A percentile compares a stretch with the other conserved stretches of the same genome.
phyloP scores from a whole-genome alignment of 176 grass and related monocot species.

The Stipa capillata region DNA sequence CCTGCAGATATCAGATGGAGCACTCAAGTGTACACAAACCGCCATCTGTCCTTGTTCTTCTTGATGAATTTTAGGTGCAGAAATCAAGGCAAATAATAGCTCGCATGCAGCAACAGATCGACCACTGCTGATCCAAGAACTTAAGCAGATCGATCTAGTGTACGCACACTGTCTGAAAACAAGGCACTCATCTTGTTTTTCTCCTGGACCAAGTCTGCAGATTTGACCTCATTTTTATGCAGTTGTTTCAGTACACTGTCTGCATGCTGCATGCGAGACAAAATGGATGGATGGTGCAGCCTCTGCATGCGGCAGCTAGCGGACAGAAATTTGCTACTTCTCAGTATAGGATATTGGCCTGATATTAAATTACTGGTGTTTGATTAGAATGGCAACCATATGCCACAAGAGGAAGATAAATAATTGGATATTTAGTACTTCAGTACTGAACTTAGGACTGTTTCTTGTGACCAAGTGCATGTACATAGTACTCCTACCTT shows the following conservation, averaged over 20 bases:
- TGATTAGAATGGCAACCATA: too few relatives aligned
- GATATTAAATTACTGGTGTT: too few relatives aligned
- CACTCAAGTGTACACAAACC: conserved; percentile 17
- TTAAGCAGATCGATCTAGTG: not conserved
- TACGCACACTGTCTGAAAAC: not conserved
- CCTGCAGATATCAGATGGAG: not conserved
- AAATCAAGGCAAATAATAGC: conserved; percentile 34
- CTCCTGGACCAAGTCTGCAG: conserved; percentile 13
- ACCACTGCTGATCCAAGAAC: not conserved
- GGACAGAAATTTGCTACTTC: too few relatives aligned
- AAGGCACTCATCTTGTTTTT: conserved; percentile 2
- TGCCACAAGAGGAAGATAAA: too few relatives aligned
- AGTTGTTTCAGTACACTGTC: not conserved
- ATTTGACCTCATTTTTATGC: conserved; percentile 16
- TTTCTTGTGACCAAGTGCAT: too few relatives aligned
- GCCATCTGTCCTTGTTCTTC: conserved; percentile 10
- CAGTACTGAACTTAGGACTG: too few relatives aligned
- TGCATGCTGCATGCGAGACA: not conserved
- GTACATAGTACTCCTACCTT: too few relatives aligned
- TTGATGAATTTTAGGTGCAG: conserved; percentile 22
- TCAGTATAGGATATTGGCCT: too few relatives aligned
- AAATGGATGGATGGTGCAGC: conserved; percentile 19
- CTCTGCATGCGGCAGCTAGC: conserved; percentile 3
- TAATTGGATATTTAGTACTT: too few relatives aligned
- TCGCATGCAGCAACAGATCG: not conserved